A percentile compares a stretch with the other conserved stretches of the same genome.
Conservation (phyloP, 176 grass and related monocot species). For the Eragrostis curvula region DNA sequence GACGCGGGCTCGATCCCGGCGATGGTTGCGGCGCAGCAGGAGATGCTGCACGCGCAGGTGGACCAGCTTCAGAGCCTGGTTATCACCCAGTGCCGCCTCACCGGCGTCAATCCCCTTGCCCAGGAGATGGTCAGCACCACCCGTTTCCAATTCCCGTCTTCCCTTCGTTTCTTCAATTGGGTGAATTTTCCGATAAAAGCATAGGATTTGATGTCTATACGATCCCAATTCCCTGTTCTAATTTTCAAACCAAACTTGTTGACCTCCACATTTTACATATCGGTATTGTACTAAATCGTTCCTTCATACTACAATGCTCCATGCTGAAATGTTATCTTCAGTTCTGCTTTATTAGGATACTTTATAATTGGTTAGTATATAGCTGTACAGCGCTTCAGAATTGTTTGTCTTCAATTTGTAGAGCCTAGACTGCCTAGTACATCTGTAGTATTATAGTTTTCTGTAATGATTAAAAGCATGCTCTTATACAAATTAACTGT, state of each 20-base stretch:
- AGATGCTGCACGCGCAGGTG: slow-evolving; percentile 73
- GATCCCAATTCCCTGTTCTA: not conserved
- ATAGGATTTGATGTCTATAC: not conserved
- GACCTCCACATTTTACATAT: not conserved
- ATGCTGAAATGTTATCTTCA: not conserved
- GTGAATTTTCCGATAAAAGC: not conserved
- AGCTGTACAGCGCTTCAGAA: not conserved
- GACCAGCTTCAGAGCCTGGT: slow-evolving; percentile 78
- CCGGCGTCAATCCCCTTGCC: slow-evolving; percentile 87
- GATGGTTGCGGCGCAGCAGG: slow-evolving; percentile 62
- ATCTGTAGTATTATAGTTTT: not conserved
- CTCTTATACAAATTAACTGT: not conserved
- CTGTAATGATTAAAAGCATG: not conserved
- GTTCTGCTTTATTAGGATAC: not conserved
- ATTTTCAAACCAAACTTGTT: not conserved
- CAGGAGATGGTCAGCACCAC: slow-evolving; percentile 88
- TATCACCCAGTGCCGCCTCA: slow-evolving; percentile 80
- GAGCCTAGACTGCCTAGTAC: not conserved
- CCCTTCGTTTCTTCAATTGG: not conserved
- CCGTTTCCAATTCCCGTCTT: not conserved
- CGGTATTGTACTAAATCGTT: not conserved
- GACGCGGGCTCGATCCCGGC: slow-evolving; percentile 45
- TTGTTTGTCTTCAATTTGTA: slow-evolving; percentile 23
- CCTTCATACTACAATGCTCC: not conserved
- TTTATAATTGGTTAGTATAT: not conserved